phyloP scores from a whole-genome alignment of 2,329 filamentous ascomycete genomes.

The Fusarium pilosicola region DNA sequence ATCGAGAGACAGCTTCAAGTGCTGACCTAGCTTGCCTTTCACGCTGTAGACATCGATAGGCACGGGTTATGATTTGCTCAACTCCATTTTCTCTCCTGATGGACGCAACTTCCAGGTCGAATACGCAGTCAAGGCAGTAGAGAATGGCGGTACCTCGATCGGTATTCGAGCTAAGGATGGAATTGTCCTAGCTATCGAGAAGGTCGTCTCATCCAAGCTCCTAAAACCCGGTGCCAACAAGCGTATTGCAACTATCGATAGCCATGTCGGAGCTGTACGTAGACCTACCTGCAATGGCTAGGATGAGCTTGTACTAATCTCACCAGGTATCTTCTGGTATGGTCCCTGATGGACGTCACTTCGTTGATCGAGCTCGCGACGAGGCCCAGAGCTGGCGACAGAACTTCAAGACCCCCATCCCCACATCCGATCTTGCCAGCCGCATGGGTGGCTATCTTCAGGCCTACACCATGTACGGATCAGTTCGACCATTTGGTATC shows the following conservation, averaged over 20 bases:
- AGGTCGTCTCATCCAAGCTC: slow-evolving; percentile 94
- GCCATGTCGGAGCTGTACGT: slow-evolving; percentile 91
- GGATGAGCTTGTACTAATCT: slow-evolving; percentile 9
- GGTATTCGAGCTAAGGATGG: slow-evolving; percentile 98
- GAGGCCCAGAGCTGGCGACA: slow-evolving; percentile 92
- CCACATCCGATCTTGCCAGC: slow-evolving; percentile 85
- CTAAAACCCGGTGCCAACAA: slow-evolving; percentile 96
- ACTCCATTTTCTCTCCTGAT: slow-evolving; percentile 99
- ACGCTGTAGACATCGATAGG: slow-evolving; percentile 93
- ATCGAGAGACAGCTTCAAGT: slow-evolving; percentile 40
- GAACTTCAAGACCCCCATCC: slow-evolving; percentile 94
- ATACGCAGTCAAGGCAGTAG: slow-evolving; percentile 98
- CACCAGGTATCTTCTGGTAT: slow-evolving; percentile 86
- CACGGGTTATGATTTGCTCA: slow-evolving; percentile 98
- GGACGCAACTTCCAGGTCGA: slow-evolving; percentile 99
- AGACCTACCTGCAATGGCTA: not conserved
- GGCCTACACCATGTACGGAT: slow-evolving; percentile 96
- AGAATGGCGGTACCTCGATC: slow-evolving; percentile 95
- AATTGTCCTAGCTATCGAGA: slow-evolving; percentile 95
- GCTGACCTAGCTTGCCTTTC: slow-evolving; percentile 36
- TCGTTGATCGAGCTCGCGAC: slow-evolving; percentile 92
- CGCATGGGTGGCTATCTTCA: slow-evolving; percentile 97
- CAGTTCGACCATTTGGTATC: slow-evolving; percentile 95
- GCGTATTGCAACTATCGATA: slow-evolving; percentile 93
- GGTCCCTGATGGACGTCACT: slow-evolving; percentile 93